Conservation (phyloP, 2,329 filamentous ascomycete species). For the Thielaviopsis euricoi region DNA sequence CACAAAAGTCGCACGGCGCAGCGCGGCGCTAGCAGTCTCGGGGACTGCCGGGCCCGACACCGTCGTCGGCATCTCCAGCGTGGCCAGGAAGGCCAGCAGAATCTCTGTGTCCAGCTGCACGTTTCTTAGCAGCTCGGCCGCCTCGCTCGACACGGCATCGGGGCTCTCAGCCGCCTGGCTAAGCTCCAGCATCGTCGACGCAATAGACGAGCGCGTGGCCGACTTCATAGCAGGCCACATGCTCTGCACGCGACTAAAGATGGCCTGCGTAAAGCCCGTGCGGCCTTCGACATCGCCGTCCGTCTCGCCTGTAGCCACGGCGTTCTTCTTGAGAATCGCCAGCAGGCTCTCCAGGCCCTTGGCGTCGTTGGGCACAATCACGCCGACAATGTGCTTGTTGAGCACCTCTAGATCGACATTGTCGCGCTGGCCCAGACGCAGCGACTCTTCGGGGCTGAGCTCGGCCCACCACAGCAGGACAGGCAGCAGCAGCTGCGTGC, state of each 20-base stretch:
- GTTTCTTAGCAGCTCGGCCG: constrained; percentile 55
- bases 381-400: constrained; percentile 30
- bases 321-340: constrained; percentile 23
- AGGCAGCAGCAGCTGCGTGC: constrained; percentile 63
- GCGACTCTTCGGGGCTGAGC: constrained; percentile 33
- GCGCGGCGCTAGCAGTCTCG: constrained; percentile 25
- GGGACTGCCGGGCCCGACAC: constrained; percentile 51
- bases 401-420: constrained; percentile 26
- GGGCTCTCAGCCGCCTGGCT: constrained; percentile 29
- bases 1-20: constrained; percentile 70
- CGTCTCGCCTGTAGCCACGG: constrained; percentile 15
- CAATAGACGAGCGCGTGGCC: constrained; percentile 40
- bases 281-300: constrained; percentile 23
- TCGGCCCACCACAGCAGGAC: constrained; percentile 52
- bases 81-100: constrained; percentile 55
- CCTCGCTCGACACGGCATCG: constrained; percentile 27
- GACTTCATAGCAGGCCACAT: constrained; percentile 60
- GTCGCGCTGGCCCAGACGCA: constrained; percentile 24
- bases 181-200: constrained; percentile 45
- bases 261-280: constrained; percentile 41
- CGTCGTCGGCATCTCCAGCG: constrained; percentile 55
- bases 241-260: constrained; percentile 51
- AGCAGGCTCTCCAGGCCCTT: constrained; percentile 36
- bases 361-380: constrained; percentile 37
- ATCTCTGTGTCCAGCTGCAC: constrained; percentile 59